Evolutionary conservation across 805 yeast species (phyloP).

Genomic region (Metschnikowia gruessii): DNA sequence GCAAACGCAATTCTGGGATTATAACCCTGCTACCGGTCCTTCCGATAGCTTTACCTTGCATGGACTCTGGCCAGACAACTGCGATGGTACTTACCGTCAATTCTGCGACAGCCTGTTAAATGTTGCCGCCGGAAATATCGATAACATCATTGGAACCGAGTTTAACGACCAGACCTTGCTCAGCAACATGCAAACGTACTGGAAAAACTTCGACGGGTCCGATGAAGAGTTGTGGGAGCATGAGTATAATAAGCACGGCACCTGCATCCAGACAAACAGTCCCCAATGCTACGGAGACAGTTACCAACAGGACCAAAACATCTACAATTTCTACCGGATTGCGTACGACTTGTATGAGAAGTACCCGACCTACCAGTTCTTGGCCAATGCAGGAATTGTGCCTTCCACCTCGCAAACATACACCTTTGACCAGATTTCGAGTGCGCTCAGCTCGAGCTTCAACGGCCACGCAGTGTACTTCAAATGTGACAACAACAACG

Average conservation of each 20-base stretch:
- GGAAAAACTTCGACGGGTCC: constrained; percentile 35
- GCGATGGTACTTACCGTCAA: constrained; percentile 38
- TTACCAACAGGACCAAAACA: constrained; percentile 23
- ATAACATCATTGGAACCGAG: constrained; percentile 26
- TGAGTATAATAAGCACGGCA: constrained; percentile 44
- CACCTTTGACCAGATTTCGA: constrained; percentile 29
- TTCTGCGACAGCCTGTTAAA: constrained; percentile 34
- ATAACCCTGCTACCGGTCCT: constrained; percentile 31
- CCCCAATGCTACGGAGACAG: constrained; percentile 35
- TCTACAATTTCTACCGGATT: constrained; percentile 30
- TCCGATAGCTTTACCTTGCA: constrained; percentile 40
- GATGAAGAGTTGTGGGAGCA: constrained; percentile 39
- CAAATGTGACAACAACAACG: constrained; percentile 27
- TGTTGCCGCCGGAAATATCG: constrained; percentile 22
- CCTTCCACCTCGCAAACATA: constrained; percentile 36
- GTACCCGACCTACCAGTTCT: constrained; percentile 37
- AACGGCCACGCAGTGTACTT: constrained; percentile 34
- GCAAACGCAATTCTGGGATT: constrained; percentile 44
- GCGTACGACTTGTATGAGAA: constrained; percentile 32
- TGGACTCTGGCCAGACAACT: constrained; percentile 44
- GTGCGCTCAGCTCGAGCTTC: constrained; percentile 32
- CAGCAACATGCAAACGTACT: constrained; percentile 4
- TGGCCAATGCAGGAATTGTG: constrained; percentile 34
- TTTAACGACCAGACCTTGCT: constrained; percentile 26
- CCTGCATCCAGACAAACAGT: constrained; percentile 38